Base-by-base conservation (phyloP, 2,329 filamentous ascomycete species). In the Colletotrichum gigasporum region DNA sequence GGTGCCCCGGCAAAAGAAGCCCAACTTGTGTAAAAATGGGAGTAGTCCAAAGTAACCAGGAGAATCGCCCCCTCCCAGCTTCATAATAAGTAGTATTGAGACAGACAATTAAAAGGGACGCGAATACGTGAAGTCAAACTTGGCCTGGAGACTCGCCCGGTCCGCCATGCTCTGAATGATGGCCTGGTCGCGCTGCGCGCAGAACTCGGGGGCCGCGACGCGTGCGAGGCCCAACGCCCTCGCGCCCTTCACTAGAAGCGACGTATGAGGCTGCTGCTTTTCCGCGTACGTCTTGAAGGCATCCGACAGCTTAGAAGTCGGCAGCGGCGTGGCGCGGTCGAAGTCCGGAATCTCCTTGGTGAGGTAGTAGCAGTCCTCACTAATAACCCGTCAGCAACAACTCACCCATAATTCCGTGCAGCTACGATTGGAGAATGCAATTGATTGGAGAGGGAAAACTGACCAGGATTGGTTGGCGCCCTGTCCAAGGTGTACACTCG, bases 401-500 rank as follows among this genome's bases (percentile, higher is more conserved):
- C 12, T 39, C 3, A 20, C 28, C 12, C 16, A 16, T 3, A 8
- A 8, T 34, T 5, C 14, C 6, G 12, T 5, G n/a, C n/a, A n/a
- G n/a, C n/a, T n/a, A n/a, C n/a, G n/a, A n/a, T n/a, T n/a, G n/a
- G n/a, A n/a, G n/a, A n/a, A n/a, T n/a, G n/a, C n/a, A n/a, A n/a
- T n/a, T n/a, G n/a, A n/a, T n/a, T n/a, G n/a, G 2, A 10, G 11
- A 2, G 4, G 6, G 20, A 22, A 3, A 18, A 34, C 56, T 42
- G 5, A 60, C 56, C 56, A 63, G 2, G 59, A 14, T 22, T 70
- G 70, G 11, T 71, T 70, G 5, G 69, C 69, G 9, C 71, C 71
- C 54, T 72, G 71, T 2, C 70, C 71, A 11, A 72, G 69, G 48
- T 72, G 70, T 2, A 70, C 68, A 34, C 68, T 71, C 1, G 70